phyloP scores from a whole-genome alignment of 352 stramenopile genomes.

The Phytophthora pini region DNA sequence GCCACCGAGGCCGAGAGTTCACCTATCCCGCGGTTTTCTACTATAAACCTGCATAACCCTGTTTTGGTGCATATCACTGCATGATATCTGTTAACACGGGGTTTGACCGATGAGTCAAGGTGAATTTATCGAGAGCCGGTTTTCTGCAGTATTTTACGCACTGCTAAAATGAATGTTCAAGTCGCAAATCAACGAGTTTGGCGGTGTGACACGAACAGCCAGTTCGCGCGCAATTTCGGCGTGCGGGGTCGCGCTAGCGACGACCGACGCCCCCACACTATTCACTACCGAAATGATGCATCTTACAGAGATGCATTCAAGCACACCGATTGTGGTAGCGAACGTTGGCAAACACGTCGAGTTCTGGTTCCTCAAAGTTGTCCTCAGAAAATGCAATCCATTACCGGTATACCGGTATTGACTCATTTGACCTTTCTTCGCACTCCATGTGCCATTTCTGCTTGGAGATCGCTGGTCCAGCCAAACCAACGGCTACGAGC shows the following conservation, averaged over 20 bases:
- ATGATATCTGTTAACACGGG: not conserved
- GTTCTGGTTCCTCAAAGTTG: not conserved
- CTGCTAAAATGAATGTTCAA: conserved; percentile 26
- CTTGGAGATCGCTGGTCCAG: conserved; percentile 15
- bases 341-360: not conserved
- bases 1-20: conserved; percentile 8
- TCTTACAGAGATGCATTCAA: not conserved
- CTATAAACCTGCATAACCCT: conserved; percentile 4
- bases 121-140: not conserved
- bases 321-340: not conserved
- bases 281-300: not conserved
- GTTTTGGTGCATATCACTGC: not conserved
- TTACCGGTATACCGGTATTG: not conserved
- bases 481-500: conserved; percentile 11
- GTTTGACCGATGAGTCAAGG: too few relatives aligned
- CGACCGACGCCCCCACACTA: not conserved
- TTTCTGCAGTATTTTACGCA: not conserved
- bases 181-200: conserved; percentile 26
- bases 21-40: conserved; percentile 25
- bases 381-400: not conserved
- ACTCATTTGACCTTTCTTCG: conserved; percentile 15
- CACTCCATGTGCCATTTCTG: conserved; percentile 5
- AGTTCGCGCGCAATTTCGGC: conserved; percentile 19
- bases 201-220: conserved; percentile 32
- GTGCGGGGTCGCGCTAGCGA: not conserved